These are phyloP conservation scores for Aspergillus quadricinctus DNA, from an alignment of 2,329 filamentous ascomycete genomes.

Conservation along the genomic window DNA sequence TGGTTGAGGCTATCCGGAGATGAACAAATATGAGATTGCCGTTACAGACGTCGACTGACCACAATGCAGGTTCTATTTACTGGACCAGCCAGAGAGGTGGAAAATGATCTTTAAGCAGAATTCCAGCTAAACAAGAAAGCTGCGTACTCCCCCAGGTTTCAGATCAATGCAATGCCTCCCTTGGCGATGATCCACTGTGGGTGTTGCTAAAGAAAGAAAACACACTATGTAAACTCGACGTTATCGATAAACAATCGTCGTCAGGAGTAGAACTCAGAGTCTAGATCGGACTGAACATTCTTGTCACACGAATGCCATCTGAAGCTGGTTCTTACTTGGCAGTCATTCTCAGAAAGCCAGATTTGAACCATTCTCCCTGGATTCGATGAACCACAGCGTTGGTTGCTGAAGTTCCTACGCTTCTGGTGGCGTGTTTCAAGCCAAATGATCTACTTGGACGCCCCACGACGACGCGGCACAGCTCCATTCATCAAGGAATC, in stretches of 20 bases:
- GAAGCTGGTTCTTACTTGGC: too few relatives aligned
- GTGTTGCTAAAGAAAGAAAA: conserved; percentile 20
- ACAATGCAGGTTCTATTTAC: neutral
- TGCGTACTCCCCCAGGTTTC: neutral
- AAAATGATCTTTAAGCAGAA: neutral
- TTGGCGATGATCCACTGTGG: conserved; percentile 15
- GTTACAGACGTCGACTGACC: neutral
- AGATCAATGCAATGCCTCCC: conserved; percentile 10
- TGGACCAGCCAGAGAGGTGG: neutral
- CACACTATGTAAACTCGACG: neutral
- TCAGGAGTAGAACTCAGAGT: neutral
- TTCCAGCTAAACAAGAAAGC: conserved; percentile 1
- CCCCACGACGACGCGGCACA: too few relatives aligned
- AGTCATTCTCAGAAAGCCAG: too few relatives aligned
- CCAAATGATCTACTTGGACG: too few relatives aligned
- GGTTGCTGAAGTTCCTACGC: too few relatives aligned
- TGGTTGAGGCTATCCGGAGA: neutral
- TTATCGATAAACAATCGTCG: conserved; percentile 1
- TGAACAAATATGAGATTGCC: neutral
- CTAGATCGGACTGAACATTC: too few relatives aligned
- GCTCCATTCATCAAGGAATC: too few relatives aligned
- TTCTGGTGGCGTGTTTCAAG: too few relatives aligned
- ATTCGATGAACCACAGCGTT: too few relatives aligned
- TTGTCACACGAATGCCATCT: too few relatives aligned
- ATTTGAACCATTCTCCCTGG: too few relatives aligned